Conservation (phyloP, 768 basidiomycete genomes). For the Pleurotus platypus region DNA sequence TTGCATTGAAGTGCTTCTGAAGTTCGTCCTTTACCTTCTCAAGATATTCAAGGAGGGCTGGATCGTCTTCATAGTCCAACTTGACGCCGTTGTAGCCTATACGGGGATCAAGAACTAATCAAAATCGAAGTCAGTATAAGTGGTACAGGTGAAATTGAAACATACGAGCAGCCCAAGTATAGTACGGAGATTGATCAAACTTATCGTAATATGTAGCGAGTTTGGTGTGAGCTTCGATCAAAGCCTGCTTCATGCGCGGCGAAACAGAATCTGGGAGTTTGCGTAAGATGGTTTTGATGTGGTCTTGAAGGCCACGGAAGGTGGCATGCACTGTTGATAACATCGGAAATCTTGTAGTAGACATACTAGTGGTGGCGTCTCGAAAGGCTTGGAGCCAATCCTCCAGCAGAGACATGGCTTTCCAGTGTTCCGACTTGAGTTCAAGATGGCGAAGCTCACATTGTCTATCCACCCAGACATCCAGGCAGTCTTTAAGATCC, state of each 20-base stretch:
- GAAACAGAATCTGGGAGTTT: conserved; percentile 15
- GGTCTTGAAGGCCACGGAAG: conserved; percentile 28
- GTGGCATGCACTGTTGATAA: conserved; percentile 28
- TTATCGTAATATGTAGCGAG: conserved; percentile 28
- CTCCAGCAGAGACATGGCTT: conserved; percentile 14
- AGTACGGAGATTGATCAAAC: conserved; percentile 26
- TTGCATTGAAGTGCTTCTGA: conserved; percentile 6
- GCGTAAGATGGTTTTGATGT: conserved; percentile 16
- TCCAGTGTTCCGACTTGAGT: conserved; percentile 24
- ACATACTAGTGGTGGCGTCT: conserved; percentile 29
- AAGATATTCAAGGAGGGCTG: conserved; percentile 12
- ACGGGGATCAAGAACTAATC: conserved; percentile 28
- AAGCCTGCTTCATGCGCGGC: conserved; percentile 15
- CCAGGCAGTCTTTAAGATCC: conserved; percentile 12
- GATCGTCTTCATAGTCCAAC: conserved; percentile 19
- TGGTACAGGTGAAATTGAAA: not conserved
- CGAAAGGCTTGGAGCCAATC: conserved; percentile 25
- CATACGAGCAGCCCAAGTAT: conserved; percentile 27
- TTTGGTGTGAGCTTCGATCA: conserved; percentile 25
- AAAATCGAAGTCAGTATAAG: not conserved
- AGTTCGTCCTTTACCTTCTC: conserved; percentile 13
- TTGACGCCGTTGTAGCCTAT: conserved; percentile 21
- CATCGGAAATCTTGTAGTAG: conserved; percentile 24
- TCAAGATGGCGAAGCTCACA: conserved; percentile 14
- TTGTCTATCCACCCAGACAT: conserved; percentile 14